Percentiles rank a stretch among this genome's conserved stretches.
phyloP scores from a whole-genome alignment of 345 rosid genomes.

The Cochlearia excelsa region DNA sequence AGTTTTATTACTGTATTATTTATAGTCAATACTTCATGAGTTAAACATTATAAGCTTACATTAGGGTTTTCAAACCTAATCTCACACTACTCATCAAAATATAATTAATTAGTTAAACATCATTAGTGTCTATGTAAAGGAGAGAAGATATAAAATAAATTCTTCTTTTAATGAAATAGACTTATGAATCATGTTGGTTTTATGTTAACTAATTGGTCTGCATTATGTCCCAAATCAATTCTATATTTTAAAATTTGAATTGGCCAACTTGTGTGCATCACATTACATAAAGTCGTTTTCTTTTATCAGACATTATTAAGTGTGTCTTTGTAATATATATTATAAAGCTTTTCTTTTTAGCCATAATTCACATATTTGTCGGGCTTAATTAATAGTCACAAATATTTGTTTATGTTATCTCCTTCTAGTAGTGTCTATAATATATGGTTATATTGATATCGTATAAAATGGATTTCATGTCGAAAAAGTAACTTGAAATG shows the following conservation, averaged over 20 bases:
- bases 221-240: conserved; percentile 33
- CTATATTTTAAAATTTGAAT: background rate
- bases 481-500: no score
- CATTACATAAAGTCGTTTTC: conserved; percentile 32
- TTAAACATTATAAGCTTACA: background rate
- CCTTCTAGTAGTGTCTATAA: background rate
- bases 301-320: conserved; percentile 32
- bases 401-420: conserved; percentile 31
- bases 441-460: no score
- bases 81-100: conserved; percentile 13
- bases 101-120: conserved; percentile 17
- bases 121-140: conserved; percentile 23
- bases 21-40: conserved; percentile 2
- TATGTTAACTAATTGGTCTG: conserved; percentile 34
- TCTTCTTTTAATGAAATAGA: conserved; percentile 19
- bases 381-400: conserved; percentile 31
- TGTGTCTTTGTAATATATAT: conserved; percentile 28
- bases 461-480: no score
- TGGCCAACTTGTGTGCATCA: conserved; percentile 32
- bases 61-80: conserved; percentile 24
- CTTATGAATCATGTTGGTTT: conserved; percentile 29
- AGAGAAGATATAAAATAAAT: background rate
- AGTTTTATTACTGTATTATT: background rate
- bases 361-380: conserved; percentile 36
- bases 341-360: conserved; percentile 25